Base-by-base conservation (phyloP, 2,329 filamentous ascomycete genomes). In the Exophiala lecanii-corni region DNA sequence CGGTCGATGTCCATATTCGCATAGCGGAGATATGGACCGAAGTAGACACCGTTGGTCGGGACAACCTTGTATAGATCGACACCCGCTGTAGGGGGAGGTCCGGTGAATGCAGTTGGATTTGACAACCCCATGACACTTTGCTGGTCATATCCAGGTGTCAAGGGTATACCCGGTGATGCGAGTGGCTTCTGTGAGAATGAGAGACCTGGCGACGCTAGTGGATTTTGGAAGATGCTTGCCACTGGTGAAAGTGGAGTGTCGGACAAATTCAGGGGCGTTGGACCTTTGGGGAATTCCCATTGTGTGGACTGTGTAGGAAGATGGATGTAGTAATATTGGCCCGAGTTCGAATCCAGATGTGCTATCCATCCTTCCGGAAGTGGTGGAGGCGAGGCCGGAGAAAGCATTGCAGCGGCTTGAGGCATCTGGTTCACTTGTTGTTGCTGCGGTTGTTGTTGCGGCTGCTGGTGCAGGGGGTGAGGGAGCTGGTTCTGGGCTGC, bases 281-380 rank as follows among this genome's bases (percentile, higher is more conserved):
- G 89, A 0, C 91, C 91, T 67, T 96, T 97, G 19, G 92, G 92
- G 55, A 97, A 97, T 59, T 98, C 92, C 92, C 92, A 98, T 62
- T 98, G 92, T 1, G 92, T 98, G 2, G 89, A 88, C 61, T 97
- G 92, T 0, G 87, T 89, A 1, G 89, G 86, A 20, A 98, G 75
- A 63, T 98, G 92, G 47, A 98, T 98, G 60, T 98, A 98, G 65
- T 98, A 98, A 66, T 97, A 98, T 61, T 97, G 91, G 1, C 92
- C 92, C 2, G 91, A 97, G 60, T 86, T 95, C 54, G 88, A 86
- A 62, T 98, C 92, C 3, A 97, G 74, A 63, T 97, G 92, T 15
- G 92, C 88, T 59, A 98, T 97, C 92, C 92, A 98, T 23, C 92
- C 92, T 68, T 98, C 92, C 4, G 92, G 92, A 12, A 98, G 74